A percentile compares a stretch with the other conserved stretches of the same genome.
Conservation (phyloP, 768 basidiomycete species). For the Candolleomyces aberdarensis region DNA sequence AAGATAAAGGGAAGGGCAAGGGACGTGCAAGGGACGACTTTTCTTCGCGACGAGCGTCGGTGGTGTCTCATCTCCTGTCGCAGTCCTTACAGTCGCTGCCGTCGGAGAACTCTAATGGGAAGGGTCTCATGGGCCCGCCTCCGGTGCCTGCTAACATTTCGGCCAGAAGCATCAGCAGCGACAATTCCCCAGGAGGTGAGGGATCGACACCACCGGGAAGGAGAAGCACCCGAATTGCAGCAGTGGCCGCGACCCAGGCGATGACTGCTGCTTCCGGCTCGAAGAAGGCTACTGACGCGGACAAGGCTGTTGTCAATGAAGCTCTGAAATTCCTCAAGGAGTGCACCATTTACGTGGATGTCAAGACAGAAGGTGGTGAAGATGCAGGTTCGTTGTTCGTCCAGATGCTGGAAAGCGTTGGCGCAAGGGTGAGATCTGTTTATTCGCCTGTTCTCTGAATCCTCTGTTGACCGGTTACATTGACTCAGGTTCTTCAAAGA, state of each 20-base stretch:
- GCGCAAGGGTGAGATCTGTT: conserved; percentile 63
- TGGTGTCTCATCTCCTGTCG: conserved; percentile 58
- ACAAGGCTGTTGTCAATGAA: conserved; percentile 23
- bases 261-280: conserved; percentile 15
- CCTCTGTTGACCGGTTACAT: not conserved
- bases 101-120: conserved; percentile 27
- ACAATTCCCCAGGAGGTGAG: conserved; percentile 24
- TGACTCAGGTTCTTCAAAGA: conserved; percentile 53
- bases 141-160: conserved; percentile 36
- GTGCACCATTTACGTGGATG: conserved; percentile 84
- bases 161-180: conserved; percentile 39
- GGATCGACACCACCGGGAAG: conserved; percentile 16
- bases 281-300: conserved; percentile 14
- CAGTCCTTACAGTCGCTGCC: conserved; percentile 57
- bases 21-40: conserved; percentile 27
- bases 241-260: conserved; percentile 19
- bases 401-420: conserved; percentile 77
- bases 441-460: not conserved
- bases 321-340: conserved; percentile 59
- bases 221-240: conserved; percentile 30
- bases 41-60: conserved; percentile 52
- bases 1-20: conserved; percentile 33
- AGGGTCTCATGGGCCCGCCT: conserved; percentile 45
- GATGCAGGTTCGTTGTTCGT: conserved; percentile 80
- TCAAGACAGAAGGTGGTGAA: conserved; percentile 79